phyloP scores from a whole-genome alignment of 305 asterid species.

The Withania somnifera region DNA sequence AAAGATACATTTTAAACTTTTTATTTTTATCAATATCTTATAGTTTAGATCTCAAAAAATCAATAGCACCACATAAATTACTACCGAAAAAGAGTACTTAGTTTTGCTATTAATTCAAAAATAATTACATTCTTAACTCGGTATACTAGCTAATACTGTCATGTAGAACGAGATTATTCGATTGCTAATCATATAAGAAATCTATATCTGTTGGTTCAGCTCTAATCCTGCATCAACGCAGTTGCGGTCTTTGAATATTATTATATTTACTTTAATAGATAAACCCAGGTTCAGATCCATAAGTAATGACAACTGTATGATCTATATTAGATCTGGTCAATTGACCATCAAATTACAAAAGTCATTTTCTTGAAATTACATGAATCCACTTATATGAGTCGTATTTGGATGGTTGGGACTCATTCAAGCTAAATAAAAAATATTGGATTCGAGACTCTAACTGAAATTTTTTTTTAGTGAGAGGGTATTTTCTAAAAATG shows the following conservation, averaged over 20 bases:
- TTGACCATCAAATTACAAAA: too few relatives aligned
- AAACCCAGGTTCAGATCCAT: too few relatives aligned
- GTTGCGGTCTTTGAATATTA: not conserved
- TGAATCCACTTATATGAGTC: fast-evolving
- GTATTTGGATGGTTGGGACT: not conserved
- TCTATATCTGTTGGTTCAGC: not conserved
- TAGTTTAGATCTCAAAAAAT: not conserved
- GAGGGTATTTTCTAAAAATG: too few relatives aligned
- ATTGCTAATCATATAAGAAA: not conserved
- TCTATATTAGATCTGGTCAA: too few relatives aligned
- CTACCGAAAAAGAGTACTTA: not conserved
- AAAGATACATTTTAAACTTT: not conserved
- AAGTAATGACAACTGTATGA: too few relatives aligned
- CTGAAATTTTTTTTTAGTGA: too few relatives aligned
- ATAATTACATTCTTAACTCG: not conserved
- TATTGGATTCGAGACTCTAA: too few relatives aligned
- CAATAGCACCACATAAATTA: not conserved
- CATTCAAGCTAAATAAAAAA: fast-evolving
- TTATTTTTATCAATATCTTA: not conserved
- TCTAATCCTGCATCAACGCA: not conserved
- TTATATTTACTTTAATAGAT: too few relatives aligned
- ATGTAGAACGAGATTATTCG: not conserved
- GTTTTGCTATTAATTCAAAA: not conserved
- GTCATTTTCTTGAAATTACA: not conserved
- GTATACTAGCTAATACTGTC: not conserved